A percentile compares a stretch with the other conserved stretches of the same genome.
Conservation (phyloP, 169 alveolate species). For the Theileria equi region DNA sequence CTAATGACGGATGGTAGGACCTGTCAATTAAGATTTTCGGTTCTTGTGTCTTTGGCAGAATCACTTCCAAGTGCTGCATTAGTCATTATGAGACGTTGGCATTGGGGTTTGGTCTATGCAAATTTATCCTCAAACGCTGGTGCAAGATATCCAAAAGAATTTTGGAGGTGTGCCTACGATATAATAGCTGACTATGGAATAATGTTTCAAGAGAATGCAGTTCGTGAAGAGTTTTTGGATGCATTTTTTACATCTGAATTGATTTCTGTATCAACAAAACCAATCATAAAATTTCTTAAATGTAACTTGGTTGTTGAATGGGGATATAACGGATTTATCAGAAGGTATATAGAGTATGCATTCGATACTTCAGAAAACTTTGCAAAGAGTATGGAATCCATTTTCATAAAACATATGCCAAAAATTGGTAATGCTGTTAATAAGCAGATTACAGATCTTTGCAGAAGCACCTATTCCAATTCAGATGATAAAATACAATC, state of each 20-base stretch:
- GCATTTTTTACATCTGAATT: slow-evolving; percentile 52
- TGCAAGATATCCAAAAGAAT: slow-evolving; percentile 13
- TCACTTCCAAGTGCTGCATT: slow-evolving; percentile 11
- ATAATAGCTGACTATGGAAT: slow-evolving; percentile 50
- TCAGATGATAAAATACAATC: no score
- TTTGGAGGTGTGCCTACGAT: slow-evolving; percentile 49
- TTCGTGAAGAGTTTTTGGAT: slow-evolving; percentile 23
- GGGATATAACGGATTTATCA: slow-evolving; percentile 22
- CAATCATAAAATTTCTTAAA: slow-evolving; percentile 25
- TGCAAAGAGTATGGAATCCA: no score
- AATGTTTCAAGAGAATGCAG: slow-evolving; percentile 34
- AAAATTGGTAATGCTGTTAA: no score
- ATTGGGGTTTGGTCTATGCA: slow-evolving; percentile 45
- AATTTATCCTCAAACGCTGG: not conserved
- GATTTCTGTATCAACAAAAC: slow-evolving; percentile 28
- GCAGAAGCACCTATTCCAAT: no score
- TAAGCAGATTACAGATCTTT: no score
- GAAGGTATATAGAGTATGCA: no score
- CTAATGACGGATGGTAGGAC: slow-evolving; percentile 48
- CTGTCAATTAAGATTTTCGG: slow-evolving; percentile 35
- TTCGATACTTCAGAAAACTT: no score
- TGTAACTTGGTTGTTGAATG: slow-evolving; percentile 37
- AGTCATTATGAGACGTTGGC: slow-evolving; percentile 41
- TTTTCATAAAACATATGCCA: no score
- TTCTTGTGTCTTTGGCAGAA: slow-evolving; percentile 39